A percentile compares a stretch with the other conserved stretches of the same genome.
phyloP scores from a whole-genome alignment of 2,329 filamentous ascomycete genomes.

The Thelonectria discophora region DNA sequence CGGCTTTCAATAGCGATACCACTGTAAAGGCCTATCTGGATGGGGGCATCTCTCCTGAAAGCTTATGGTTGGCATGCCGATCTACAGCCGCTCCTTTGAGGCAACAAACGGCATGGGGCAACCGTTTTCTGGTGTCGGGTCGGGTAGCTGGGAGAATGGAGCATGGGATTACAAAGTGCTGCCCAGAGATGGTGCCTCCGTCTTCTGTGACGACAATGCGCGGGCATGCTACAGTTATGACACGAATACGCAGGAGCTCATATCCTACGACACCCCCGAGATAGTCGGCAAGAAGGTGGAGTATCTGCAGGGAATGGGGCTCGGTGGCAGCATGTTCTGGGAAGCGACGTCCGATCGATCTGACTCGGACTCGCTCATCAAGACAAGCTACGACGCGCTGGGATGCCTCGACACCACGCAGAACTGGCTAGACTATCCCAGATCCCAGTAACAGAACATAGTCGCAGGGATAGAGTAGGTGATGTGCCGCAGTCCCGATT shows the following conservation, averaged over 20 bases:
- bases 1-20: slow-evolving; percentile 72
- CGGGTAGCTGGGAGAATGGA: slow-evolving; percentile 75
- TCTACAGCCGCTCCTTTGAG: slow-evolving; percentile 78
- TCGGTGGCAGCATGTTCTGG: slow-evolving; percentile 88
- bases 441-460: slow-evolving; percentile 63
- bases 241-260: slow-evolving; percentile 63
- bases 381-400: slow-evolving; percentile 52
- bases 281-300: slow-evolving; percentile 69
- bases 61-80: slow-evolving; percentile 78
- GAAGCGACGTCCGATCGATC: slow-evolving; percentile 75
- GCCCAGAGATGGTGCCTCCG: slow-evolving; percentile 67
- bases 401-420: slow-evolving; percentile 53
- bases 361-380: slow-evolving; percentile 67
- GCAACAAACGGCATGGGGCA: slow-evolving; percentile 42
- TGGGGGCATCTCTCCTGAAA: slow-evolving; percentile 70
- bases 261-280: slow-evolving; percentile 74
- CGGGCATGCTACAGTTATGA: slow-evolving; percentile 79
- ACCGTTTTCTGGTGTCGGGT: slow-evolving; percentile 64
- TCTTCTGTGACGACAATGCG: slow-evolving; percentile 63
- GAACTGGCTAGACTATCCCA: slow-evolving; percentile 62
- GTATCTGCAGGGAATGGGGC: slow-evolving; percentile 67
- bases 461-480: slow-evolving; percentile 13
- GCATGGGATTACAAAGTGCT: slow-evolving; percentile 84
- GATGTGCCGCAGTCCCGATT: too few relatives aligned
- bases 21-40: slow-evolving; percentile 72